Evolutionary conservation across 768 basidiomycete genomes (phyloP), one percentile per base, ranked within the genome.

Genomic region (Mrakia blollopis): DNA sequence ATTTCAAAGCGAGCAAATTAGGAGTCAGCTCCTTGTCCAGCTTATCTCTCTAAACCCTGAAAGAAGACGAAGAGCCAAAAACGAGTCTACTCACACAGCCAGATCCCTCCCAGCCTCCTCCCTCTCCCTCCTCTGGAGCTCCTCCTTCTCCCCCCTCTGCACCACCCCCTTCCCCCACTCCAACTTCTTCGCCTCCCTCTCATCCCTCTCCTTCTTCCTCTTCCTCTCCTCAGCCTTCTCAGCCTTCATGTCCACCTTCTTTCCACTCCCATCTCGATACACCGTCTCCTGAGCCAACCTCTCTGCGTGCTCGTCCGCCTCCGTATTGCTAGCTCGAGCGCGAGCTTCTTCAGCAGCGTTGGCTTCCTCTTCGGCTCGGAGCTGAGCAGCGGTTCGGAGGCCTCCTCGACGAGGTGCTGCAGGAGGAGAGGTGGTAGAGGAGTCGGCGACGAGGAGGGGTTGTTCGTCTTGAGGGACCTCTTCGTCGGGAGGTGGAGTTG

Each of bases 151-250:
- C 32, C 92, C 91, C 78, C 89, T 86, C 85, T 98, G 97, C 54
- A 94, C 91, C 50, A 98, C 81, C 41, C 97, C 97, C 84, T 96
- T 98, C 0, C 93, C 94, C 97, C 97, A 98, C 82, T 96, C 92
- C 92, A 96, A 94, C 86, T 93, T 95, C 82, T 88, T 86, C 70
- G 75, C 78, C 81, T 96, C 93, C 81, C 88, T 89, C 85, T 97
- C 92, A 82, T 94, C 90, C 76, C 87, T 86, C 82, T 93, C 91
- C 30, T 92, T 87, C 81, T 94, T 93, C 83, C 88, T 83, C 79
- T 89, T 86, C 61, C 91, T 91, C 41, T 93, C 92, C 81, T 95
- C 94, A 21, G 92, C 95, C 75, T 87, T 88, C 39, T 90, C 91
- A 1, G 91, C 88, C 82, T 92, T 93, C 72, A 91, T 88, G 80